These are phyloP conservation scores for Spergularia azorica DNA, from an alignment of 179 eudicot genomes.

Conservation along the genomic window DNA sequence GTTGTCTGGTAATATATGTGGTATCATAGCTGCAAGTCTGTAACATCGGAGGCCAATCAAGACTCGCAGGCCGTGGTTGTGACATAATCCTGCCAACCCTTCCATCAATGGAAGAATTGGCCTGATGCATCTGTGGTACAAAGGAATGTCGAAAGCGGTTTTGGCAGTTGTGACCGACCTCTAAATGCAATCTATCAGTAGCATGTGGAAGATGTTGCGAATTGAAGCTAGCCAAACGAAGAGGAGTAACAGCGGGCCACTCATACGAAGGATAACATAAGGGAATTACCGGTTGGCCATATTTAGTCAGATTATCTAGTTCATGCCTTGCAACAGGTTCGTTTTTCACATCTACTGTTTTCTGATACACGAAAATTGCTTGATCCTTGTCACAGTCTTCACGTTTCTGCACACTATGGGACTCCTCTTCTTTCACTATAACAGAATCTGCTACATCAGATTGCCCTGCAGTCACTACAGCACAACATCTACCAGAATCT, in stretches of 20 bases:
- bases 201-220: constrained; percentile 75
- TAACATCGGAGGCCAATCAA: constrained; percentile 85
- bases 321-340: constrained; percentile 40
- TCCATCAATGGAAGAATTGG: constrained; percentile 55
- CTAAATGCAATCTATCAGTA: constrained; percentile 93
- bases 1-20: constrained; percentile 61
- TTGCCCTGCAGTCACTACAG: constrained; percentile 28
- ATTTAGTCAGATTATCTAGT: constrained; percentile 38
- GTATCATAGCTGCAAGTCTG: constrained; percentile 72
- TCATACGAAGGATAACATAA: constrained; percentile 72
- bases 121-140: constrained; percentile 57
- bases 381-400: constrained; percentile 29
- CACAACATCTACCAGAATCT: constrained; percentile 31
- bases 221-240: constrained; percentile 58
- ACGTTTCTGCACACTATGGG: constrained; percentile 24
- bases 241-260: constrained; percentile 83
- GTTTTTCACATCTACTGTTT: constrained; percentile 35
- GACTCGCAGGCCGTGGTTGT: constrained; percentile 65
- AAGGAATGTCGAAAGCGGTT: constrained; percentile 69
- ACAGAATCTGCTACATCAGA: constrained; percentile 28
- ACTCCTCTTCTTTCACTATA: constrained; percentile 21
- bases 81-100: constrained; percentile 56
- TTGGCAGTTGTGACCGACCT: constrained; percentile 84
- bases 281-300: constrained; percentile 43
- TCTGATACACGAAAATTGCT: constrained; percentile 35